phyloP scores from a whole-genome alignment of 2,329 filamentous ascomycete genomes.

The Trichoderma sp. region DNA sequence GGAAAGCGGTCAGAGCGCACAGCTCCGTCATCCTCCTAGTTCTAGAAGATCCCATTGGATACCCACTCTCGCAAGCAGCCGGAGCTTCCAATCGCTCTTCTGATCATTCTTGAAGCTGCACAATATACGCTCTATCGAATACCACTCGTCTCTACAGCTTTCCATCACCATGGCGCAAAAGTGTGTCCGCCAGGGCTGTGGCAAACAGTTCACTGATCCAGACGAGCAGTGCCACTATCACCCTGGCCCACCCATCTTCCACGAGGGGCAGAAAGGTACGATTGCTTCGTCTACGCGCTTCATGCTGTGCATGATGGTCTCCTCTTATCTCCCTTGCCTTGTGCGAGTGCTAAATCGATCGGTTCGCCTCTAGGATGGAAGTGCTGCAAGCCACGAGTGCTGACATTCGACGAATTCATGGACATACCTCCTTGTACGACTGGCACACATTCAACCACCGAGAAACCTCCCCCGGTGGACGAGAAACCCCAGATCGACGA shows the following conservation, averaged over 20 bases:
- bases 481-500: constrained; percentile 50
- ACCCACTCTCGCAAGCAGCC: constrained; percentile 34
- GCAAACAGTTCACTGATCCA: constrained; percentile 77
- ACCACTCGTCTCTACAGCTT: background rate
- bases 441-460: constrained; percentile 87
- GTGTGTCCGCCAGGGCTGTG: constrained; percentile 95
- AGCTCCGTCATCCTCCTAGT: constrained; percentile 31
- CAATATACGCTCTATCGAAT: background rate
- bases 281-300: background rate
- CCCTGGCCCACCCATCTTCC: constrained; percentile 89
- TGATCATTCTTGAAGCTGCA: background rate
- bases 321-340: background rate
- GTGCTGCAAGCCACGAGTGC: constrained; percentile 94
- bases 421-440: constrained; percentile 86
- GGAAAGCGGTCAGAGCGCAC: constrained; percentile 36
- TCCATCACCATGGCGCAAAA: constrained; percentile 65
- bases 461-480: constrained; percentile 60
- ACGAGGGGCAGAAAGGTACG: constrained; percentile 96
- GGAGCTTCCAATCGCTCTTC: background rate
- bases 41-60: constrained; percentile 36
- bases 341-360: background rate
- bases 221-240: constrained; percentile 88
- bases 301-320: background rate
- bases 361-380: constrained; percentile 75
- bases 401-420: constrained; percentile 98